phyloP scores from a whole-genome alignment of 495 filamentous ascomycete genomes.

The Trichoderma erinaceum region DNA sequence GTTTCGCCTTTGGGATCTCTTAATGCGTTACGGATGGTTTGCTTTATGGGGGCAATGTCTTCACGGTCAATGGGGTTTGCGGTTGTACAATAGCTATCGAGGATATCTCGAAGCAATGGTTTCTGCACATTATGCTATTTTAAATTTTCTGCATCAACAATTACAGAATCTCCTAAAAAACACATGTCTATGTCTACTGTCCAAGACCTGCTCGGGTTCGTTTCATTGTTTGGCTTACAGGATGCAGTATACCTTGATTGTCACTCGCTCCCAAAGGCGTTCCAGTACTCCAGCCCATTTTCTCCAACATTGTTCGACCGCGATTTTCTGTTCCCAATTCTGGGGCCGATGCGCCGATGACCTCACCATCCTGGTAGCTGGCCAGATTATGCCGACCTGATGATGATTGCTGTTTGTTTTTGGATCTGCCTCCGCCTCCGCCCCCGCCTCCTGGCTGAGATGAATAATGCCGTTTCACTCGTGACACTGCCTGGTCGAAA shows the following conservation, averaged over 20 bases:
- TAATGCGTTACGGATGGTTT: conserved; percentile 90
- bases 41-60: conserved; percentile 69
- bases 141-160: conserved; percentile 16
- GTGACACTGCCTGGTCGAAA: conserved; percentile 36
- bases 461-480: conserved; percentile 43
- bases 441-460: conserved; percentile 31
- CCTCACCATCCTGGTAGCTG: conserved; percentile 76
- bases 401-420: conserved; percentile 23
- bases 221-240: conserved; percentile 84
- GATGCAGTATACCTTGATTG: conserved; percentile 82
- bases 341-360: conserved; percentile 77
- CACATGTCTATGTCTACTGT: conserved; percentile 30
- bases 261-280: conserved; percentile 77
- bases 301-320: conserved; percentile 85
- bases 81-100: conserved; percentile 75
- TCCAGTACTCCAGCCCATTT: conserved; percentile 93
- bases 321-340: conserved; percentile 79
- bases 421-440: conserved; percentile 32
- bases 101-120: conserved; percentile 55
- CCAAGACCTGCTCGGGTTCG: conserved; percentile 79
- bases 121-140: conserved; percentile 53
- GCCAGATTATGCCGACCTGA: conserved; percentile 25
- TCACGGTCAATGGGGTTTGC: conserved; percentile 66
- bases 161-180: conserved; percentile 17
- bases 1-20: conserved; percentile 55